Conservation (phyloP, 768 basidiomycete species). For the Mycena metata region DNA sequence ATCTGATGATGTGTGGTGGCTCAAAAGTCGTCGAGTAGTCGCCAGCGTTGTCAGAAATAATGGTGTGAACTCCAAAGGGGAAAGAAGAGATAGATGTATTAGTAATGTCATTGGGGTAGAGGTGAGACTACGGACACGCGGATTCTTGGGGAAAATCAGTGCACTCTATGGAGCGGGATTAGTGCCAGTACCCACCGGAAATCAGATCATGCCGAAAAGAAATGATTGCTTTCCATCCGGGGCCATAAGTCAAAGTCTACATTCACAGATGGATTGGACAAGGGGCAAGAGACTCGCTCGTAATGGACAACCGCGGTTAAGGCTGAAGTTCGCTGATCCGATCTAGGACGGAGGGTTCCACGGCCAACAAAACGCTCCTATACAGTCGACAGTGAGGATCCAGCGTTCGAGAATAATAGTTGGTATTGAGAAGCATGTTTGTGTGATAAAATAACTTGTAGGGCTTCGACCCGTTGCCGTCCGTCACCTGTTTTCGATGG, state of each 20-base stretch:
- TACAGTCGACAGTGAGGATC: conserved; percentile 26
- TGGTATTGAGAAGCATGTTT: conserved; percentile 22
- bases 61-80: conserved; percentile 22
- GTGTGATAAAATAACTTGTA: conserved; percentile 22
- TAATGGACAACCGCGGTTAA: conserved; percentile 21
- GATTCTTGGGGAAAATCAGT: conserved; percentile 27
- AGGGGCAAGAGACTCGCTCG: conserved; percentile 21
- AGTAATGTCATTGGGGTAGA: conserved; percentile 25
- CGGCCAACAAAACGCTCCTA: conserved; percentile 21
- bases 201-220: too few relatives aligned
- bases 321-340: conserved; percentile 21
- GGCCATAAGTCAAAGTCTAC: too few relatives aligned
- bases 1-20: conserved; percentile 25
- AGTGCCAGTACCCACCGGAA: too few relatives aligned
- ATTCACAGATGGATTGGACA: too few relatives aligned
- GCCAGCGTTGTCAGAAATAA: conserved; percentile 23
- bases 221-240: too few relatives aligned
- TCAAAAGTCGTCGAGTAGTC: conserved; percentile 21
- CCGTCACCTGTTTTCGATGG: too few relatives aligned
- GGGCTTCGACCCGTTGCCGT: too few relatives aligned
- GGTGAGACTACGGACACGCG: conserved; percentile 22
- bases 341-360: conserved; percentile 25
- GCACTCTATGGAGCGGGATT: too few relatives aligned
- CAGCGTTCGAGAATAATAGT: conserved; percentile 25
- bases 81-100: conserved; percentile 18